phyloP scores from a whole-genome alignment of 352 stramenopile genomes.

The Globisporangium camurandrum region DNA sequence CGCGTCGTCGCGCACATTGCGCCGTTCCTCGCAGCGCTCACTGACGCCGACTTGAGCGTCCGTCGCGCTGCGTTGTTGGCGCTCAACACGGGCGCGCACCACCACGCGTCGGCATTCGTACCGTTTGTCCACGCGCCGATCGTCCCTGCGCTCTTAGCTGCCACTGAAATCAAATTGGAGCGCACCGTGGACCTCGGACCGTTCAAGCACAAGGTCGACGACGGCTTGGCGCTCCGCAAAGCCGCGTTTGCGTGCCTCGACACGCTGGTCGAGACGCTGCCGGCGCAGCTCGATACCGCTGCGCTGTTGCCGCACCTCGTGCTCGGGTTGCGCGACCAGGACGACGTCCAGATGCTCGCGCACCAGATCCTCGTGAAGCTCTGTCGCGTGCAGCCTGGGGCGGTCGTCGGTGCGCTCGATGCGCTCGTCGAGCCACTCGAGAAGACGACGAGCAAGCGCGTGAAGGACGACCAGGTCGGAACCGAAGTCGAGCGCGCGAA shows the following conservation, averaged over 20 bases:
- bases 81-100: constrained; percentile 94
- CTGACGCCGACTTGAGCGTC: constrained; percentile 94
- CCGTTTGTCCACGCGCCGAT: constrained; percentile 83
- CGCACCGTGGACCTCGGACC: constrained; percentile 96
- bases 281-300: constrained; percentile 87
- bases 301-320: constrained; percentile 92
- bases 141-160: constrained; percentile 86
- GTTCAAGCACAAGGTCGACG: constrained; percentile 98
- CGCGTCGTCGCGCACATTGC: constrained; percentile 69
- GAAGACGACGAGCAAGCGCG: constrained; percentile 94
- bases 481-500: constrained; percentile 94
- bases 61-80: constrained; percentile 92
- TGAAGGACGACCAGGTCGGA: constrained; percentile 93
- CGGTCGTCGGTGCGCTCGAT: constrained; percentile 83
- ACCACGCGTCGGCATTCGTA: constrained; percentile 82
- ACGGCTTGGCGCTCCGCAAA: constrained; percentile 81
- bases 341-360: constrained; percentile 95
- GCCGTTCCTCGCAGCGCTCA: constrained; percentile 89
- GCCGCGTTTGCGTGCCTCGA: constrained; percentile 93
- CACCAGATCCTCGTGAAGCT: constrained; percentile 97
- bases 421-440: constrained; percentile 90
- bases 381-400: constrained; percentile 68
- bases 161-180: constrained; percentile 92
- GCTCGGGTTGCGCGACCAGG: constrained; percentile 87
- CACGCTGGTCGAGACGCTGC: constrained; percentile 93